Percentiles rank a stretch among this genome's conserved stretches.
Evolutionary conservation across 768 basidiomycete genomes (phyloP).

Genomic region (Pholiota conissans): DNA sequence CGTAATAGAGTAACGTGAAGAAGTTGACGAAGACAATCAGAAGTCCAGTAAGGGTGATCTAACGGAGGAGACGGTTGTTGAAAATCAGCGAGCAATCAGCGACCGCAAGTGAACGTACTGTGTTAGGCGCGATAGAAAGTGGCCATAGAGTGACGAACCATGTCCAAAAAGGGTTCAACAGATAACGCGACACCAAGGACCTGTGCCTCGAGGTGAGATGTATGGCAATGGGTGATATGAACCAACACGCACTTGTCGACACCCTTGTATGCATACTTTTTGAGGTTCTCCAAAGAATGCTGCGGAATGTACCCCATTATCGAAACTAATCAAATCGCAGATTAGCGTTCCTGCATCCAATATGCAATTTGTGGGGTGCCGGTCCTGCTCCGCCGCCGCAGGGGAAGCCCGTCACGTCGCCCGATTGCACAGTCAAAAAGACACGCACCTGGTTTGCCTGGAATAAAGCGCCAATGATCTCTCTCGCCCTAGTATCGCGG

Average conservation of each 20-base stretch:
- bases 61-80: neutral
- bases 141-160: slow-evolving; percentile 93
- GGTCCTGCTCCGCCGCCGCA: neutral
- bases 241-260: slow-evolving; percentile 67
- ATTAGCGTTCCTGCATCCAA: neutral
- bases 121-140: slow-evolving; percentile 82
- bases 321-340: neutral
- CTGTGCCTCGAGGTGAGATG: slow-evolving; percentile 34
- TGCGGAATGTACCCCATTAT: slow-evolving; percentile 66
- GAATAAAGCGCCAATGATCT: neutral
- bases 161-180: slow-evolving; percentile 87
- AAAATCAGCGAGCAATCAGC: neutral
- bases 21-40: slow-evolving; percentile 83
- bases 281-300: slow-evolving; percentile 70
- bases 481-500: neutral
- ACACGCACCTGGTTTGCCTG: neutral
- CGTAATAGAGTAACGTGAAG: slow-evolving; percentile 77
- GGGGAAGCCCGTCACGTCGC: neutral
- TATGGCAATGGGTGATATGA: neutral
- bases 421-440: neutral
- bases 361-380: neutral
- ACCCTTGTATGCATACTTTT: slow-evolving; percentile 77
- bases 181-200: slow-evolving; percentile 72
- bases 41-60: slow-evolving; percentile 92
- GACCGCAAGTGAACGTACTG: slow-evolving; percentile 48